Conservation (phyloP, 2,329 filamentous ascomycete species). For the Cytospora paraplurivora region DNA sequence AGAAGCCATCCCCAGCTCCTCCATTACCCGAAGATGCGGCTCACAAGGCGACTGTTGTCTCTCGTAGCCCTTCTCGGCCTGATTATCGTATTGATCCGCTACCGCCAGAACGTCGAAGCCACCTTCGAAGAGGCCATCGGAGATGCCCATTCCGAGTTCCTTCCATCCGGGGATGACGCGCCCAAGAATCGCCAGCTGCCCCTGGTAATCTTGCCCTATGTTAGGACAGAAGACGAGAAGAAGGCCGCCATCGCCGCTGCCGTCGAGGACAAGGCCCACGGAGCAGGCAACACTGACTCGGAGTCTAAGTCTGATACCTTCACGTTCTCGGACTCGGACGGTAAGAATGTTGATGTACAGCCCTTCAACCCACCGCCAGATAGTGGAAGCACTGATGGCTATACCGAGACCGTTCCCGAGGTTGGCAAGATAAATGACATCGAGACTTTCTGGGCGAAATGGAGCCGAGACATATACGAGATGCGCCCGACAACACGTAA, state of each 20-base stretch:
- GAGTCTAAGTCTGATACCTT: not conserved
- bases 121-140: constrained; percentile 28
- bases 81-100: constrained; percentile 25
- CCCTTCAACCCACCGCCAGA: constrained; percentile 5
- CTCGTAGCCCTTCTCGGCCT: constrained; percentile 23
- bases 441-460: constrained; percentile 25
- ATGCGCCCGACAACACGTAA: constrained; percentile 20
- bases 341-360: constrained; percentile 8
- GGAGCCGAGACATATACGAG: constrained; percentile 25
- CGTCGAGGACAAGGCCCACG: constrained; percentile 7
- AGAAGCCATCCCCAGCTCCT: not conserved
- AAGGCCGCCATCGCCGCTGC: constrained; percentile 10
- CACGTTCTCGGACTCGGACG: not conserved
- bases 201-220: constrained; percentile 26
- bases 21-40: constrained; percentile 21
- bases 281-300: not conserved
- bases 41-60: constrained; percentile 25
- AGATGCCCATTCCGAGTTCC: constrained; percentile 25
- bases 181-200: constrained; percentile 26
- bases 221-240: constrained; percentile 10
- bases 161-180: constrained; percentile 26
- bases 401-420: not conserved
- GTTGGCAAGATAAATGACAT: constrained; percentile 23
- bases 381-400: constrained; percentile 2
- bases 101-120: constrained; percentile 26